A percentile compares a stretch with the other conserved stretches of the same genome.
Conservation (phyloP, 1,284 basidiomycete genomes). For the Rugosomyces carneus region DNA sequence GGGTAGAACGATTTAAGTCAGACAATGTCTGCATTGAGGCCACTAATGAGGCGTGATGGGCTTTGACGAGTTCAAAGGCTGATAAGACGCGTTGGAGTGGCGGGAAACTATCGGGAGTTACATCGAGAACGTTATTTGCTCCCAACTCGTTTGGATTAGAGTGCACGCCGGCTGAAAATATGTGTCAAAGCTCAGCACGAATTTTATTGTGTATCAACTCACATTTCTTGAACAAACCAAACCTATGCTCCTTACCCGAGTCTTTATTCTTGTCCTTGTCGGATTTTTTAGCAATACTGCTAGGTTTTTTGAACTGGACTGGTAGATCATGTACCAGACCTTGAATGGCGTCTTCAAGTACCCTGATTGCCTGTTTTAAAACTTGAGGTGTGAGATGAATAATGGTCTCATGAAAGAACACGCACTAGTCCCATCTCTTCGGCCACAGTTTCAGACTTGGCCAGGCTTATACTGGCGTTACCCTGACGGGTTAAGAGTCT, state of each 20-base stretch:
- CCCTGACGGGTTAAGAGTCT: conserved; percentile 33
- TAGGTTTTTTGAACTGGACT: conserved; percentile 23
- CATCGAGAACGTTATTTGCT: conserved; percentile 11
- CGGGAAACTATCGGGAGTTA: conserved; percentile 9
- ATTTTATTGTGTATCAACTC: conserved; percentile 15
- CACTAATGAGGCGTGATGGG: conserved; percentile 49
- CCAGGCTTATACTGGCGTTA: conserved; percentile 30
- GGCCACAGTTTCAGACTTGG: conserved; percentile 41
- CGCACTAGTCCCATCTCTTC: conserved; percentile 60
- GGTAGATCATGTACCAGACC: conserved; percentile 25
- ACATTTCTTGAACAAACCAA: conserved; percentile 57
- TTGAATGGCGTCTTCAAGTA: conserved; percentile 37
- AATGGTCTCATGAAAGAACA: conserved; percentile 11
- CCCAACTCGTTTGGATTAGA: conserved; percentile 17
- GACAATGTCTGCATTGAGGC: conserved; percentile 37
- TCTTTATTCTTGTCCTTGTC: conserved; percentile 45
- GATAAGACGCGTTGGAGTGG: conserved; percentile 35
- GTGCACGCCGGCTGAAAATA: conserved; percentile 14
- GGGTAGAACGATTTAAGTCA: conserved; percentile 31
- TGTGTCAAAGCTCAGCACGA: conserved; percentile 3
- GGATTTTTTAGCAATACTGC: conserved; percentile 30
- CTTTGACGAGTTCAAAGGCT: conserved; percentile 49
- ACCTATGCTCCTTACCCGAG: conserved; percentile 34
- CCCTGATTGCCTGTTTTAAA: conserved; percentile 31
- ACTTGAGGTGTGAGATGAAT: background rate